Base-by-base conservation (phyloP, 768 basidiomycete genomes). In the Coprinopsis cinerea region DNA sequence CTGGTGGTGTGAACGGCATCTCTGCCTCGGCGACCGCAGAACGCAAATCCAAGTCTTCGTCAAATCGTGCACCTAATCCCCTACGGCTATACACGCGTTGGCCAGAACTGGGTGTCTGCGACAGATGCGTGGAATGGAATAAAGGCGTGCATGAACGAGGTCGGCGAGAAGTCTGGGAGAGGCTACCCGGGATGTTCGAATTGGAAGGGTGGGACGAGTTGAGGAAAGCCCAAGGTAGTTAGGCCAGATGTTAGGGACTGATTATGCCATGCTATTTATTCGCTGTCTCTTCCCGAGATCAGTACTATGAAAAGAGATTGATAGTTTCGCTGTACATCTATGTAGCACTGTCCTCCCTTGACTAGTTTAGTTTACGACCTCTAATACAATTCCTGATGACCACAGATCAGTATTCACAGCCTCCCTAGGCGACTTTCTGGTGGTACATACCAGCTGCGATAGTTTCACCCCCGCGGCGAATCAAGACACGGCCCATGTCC, bases 401-500 rank as follows among this genome's bases (percentile, higher is more conserved):
- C 11, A 42, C 22, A 17, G 11, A 18, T 24, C 11, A 14, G 22
- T 45, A 11, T 45, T 7, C 4, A 20, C 7, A 26, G 4, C 24
- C 24, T 22, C 20, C 6, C 4, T 5, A 18, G 18, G 15, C 20
- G 4, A 6, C 11, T 5, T 45, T 6, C 6, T n/a, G 20, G 34
- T 18, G 23, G 15, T 14, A 50, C 73, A 45, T 56, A 85, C 93
- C 94, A 39, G 94, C 94, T 32, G 84, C 92, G 52, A 99, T 88
- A 0, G 96, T 97, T 69, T 97, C 94, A 0, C 96, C 96, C 25
- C 82, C 83, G 47, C 95, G 72, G 37, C 96, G 73, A 51, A 99
- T 72, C 54, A 99, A 62, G 44, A 99, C 78, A 41, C 96, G 71
- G 0, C 96, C 96, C 96, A 98, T 96, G 48, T 94, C 90, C 66